Percentiles rank a stretch among this genome's conserved stretches.
Evolutionary conservation across 2,329 filamentous ascomycete genomes (phyloP).

Genomic region (Xylaria sp.): DNA sequence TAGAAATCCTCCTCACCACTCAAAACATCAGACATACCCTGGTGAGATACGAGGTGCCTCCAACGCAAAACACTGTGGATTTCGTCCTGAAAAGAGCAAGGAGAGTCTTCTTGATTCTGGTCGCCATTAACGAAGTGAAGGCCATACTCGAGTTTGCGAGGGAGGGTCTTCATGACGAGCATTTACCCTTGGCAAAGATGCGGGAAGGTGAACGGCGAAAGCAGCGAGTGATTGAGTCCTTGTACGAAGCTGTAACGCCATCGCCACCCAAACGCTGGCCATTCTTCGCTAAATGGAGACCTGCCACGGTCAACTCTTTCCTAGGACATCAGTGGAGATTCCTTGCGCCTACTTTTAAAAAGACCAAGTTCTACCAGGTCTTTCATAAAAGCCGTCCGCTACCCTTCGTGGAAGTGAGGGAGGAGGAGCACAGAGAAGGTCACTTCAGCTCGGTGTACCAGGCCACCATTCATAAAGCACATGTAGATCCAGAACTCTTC

Average conservation of each 20-base stretch:
- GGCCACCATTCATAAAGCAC: conserved; percentile 6
- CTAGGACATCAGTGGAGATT: conserved; percentile 1
- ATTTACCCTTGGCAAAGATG: not conserved
- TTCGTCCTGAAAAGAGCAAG: not conserved
- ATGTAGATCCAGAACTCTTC: not conserved
- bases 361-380: not conserved
- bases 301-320: not conserved
- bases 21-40: not conserved
- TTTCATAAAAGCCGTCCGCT: conserved; percentile 1
- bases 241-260: not conserved
- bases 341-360: conserved; percentile 4
- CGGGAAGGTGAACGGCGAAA: not conserved
- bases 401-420: not conserved
- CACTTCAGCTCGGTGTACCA: conserved; percentile 8
- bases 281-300: not conserved
- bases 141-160: not conserved
- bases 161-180: conserved; percentile 2
- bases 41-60: not conserved
- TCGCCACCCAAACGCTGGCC: not conserved
- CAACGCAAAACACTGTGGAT: not conserved
- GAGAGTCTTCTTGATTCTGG: conserved; percentile 2
- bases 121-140: not conserved
- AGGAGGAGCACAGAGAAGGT: not conserved
- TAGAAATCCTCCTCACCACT: not conserved
- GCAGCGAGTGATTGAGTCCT: not conserved